phyloP scores from a whole-genome alignment of 2,329 filamentous ascomycete species.

The Penicillium olsonii region DNA sequence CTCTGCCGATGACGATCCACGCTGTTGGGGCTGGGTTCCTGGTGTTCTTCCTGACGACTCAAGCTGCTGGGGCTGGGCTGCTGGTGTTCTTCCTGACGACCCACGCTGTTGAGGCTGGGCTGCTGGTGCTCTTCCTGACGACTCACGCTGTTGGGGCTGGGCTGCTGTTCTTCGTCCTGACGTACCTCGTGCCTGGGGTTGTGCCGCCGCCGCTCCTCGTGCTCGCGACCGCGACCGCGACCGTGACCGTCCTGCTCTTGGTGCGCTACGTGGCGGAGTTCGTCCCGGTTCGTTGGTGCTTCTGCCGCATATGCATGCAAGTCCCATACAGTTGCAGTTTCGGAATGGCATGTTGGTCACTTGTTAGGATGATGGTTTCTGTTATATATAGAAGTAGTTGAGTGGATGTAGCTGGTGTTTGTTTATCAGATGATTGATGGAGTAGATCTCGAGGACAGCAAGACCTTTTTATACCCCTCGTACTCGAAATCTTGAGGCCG shows the following conservation, averaged over 20 bases:
- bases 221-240: no score
- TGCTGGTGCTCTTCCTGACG: background rate
- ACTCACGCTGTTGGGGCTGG: background rate
- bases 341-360: background rate
- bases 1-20: background rate
- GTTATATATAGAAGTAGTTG: background rate
- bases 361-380: background rate
- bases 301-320: background rate
- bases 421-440: background rate
- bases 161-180: no score
- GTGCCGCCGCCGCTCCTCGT: no score
- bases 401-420: background rate
- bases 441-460: background rate
- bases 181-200: background rate
- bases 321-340: background rate
- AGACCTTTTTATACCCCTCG: background rate
- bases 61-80: background rate
- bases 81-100: background rate
- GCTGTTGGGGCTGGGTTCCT: background rate
- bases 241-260: background rate
- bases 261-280: background rate
- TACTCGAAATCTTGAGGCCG: background rate
- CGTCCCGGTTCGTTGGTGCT: background rate
- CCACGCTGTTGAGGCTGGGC: background rate
- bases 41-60: no score